A percentile compares a stretch with the other conserved stretches of the same genome.
These are phyloP conservation scores for Fusarium hostae DNA, from an alignment of 2,329 filamentous ascomycete species.

Conservation along the genomic window DNA sequence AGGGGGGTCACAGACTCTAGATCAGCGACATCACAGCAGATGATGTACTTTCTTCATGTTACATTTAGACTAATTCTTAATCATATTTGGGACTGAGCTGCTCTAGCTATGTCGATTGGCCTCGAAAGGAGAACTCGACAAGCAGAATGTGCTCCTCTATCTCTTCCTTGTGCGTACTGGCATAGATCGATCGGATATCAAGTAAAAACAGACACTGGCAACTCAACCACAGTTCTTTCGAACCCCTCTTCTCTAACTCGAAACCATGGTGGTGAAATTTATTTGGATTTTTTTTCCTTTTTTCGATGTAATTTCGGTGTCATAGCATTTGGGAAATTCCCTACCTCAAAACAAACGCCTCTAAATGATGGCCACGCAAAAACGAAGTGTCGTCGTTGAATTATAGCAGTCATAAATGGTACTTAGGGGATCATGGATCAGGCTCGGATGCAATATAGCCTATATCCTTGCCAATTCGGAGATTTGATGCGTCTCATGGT, in stretches of 20 bases:
- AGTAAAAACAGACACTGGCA: slow-evolving; percentile 7
- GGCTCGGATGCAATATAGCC: not conserved
- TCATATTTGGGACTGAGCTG: not conserved
- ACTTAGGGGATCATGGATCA: not conserved
- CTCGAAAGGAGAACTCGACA: not conserved
- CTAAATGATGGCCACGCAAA: slow-evolving; percentile 42
- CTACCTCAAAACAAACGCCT: slow-evolving; percentile 38
- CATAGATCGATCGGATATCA: slow-evolving; percentile 24
- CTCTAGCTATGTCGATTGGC: slow-evolving; percentile 10
- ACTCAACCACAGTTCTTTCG: slow-evolving; percentile 6
- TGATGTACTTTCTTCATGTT: slow-evolving; percentile 14
- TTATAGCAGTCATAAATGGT: slow-evolving; percentile 27
- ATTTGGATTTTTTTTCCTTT: not conserved
- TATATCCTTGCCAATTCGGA: slow-evolving; percentile 6
- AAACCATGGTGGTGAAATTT: slow-evolving; percentile 4
- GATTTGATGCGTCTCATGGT: not conserved
- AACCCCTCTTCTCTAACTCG: slow-evolving; percentile 32
- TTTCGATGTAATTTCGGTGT: slow-evolving; percentile 15
- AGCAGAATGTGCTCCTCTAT: slow-evolving; percentile 9
- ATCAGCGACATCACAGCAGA: slow-evolving; percentile 24
- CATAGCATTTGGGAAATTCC: slow-evolving; percentile 19
- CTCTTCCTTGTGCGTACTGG: not conserved
- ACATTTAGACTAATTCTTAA: slow-evolving; percentile 26
- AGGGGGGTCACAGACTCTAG: too few species aligned
- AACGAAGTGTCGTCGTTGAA: slow-evolving; percentile 3